These are phyloP conservation scores for Alnus rubra DNA, from an alignment of 306 rosid genomes.

Conservation along the genomic window DNA sequence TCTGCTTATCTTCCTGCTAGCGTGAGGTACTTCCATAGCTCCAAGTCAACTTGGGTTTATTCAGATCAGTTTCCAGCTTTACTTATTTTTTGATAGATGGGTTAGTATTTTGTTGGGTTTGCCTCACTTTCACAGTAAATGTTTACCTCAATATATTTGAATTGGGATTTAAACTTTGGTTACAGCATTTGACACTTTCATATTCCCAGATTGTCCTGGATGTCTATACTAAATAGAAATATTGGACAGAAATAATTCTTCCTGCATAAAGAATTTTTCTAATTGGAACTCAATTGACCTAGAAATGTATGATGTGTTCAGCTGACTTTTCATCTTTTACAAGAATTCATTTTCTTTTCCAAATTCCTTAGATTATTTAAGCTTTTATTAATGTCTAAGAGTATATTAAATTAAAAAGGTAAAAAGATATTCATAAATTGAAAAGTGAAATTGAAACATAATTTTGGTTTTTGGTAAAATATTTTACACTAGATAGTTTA, in stretches of 20 bases:
- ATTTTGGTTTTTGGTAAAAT: background rate
- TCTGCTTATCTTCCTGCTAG: constrained; percentile 75
- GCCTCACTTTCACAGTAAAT: background rate
- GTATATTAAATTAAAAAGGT: background rate
- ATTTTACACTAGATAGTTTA: background rate
- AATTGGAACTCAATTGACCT: background rate
- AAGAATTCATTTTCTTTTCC: background rate
- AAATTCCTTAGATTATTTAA: background rate
- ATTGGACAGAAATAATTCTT: background rate
- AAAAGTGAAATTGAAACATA: background rate
- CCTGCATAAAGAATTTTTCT: no score
- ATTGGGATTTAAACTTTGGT: background rate
- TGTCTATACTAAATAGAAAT: background rate
- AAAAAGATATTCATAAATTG: background rate
- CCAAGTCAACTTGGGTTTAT: background rate
- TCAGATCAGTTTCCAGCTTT: background rate
- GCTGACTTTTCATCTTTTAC: background rate
- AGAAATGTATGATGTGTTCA: background rate
- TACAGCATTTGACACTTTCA: background rate
- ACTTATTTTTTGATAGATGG: background rate
- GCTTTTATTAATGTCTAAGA: background rate
- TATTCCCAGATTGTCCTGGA: background rate
- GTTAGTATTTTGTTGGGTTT: background rate
- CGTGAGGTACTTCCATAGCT: constrained; percentile 58
- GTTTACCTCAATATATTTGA: background rate